phyloP scores from a whole-genome alignment of 2,329 filamentous ascomycete genomes.

The Nemania diffusa region DNA sequence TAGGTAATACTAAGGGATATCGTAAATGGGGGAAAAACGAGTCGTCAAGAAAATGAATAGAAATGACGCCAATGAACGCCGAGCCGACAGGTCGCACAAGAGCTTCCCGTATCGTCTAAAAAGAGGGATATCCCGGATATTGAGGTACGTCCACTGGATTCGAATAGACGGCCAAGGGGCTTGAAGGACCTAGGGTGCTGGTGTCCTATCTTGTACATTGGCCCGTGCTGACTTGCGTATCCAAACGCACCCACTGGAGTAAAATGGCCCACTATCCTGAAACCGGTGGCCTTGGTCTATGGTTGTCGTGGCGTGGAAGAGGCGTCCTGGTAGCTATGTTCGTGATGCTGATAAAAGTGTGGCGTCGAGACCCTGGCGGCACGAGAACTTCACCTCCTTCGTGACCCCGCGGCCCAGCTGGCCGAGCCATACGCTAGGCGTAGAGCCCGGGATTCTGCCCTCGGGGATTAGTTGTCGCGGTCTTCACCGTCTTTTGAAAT shows the following conservation, averaged over 20 bases:
- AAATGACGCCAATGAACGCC: constrained; percentile 34
- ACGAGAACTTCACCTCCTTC: constrained; percentile 15
- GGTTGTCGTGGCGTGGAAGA: constrained; percentile 1
- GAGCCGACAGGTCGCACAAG: constrained; percentile 18
- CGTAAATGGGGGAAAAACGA: constrained; percentile 29
- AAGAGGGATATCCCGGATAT: constrained; percentile 16
- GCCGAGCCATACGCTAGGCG: constrained; percentile 6
- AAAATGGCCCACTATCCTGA: constrained; percentile 27
- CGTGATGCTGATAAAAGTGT: constrained; percentile 14
- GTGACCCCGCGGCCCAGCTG: neutral
- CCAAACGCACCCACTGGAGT: constrained; percentile 17
- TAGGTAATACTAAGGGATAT: constrained; percentile 34
- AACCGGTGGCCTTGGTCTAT: constrained; percentile 7
- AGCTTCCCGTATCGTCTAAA: constrained; percentile 23
- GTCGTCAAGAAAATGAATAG: constrained; percentile 29
- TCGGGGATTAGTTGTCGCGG: constrained; percentile 48
- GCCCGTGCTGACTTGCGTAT: constrained; percentile 23
- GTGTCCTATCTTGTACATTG: constrained; percentile 4
- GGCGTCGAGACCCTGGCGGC: neutral
- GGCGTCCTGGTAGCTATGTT: constrained; percentile 8
- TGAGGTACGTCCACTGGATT: neutral
- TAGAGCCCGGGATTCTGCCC: constrained; percentile 6
- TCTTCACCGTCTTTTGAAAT: constrained; percentile 58
- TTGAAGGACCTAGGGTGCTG: constrained; percentile 4
- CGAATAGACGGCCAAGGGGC: constrained; percentile 4